Evolutionary conservation across 2,329 filamentous ascomycete genomes (phyloP).

Genomic region (Neopestalotiopsis sp.): DNA sequence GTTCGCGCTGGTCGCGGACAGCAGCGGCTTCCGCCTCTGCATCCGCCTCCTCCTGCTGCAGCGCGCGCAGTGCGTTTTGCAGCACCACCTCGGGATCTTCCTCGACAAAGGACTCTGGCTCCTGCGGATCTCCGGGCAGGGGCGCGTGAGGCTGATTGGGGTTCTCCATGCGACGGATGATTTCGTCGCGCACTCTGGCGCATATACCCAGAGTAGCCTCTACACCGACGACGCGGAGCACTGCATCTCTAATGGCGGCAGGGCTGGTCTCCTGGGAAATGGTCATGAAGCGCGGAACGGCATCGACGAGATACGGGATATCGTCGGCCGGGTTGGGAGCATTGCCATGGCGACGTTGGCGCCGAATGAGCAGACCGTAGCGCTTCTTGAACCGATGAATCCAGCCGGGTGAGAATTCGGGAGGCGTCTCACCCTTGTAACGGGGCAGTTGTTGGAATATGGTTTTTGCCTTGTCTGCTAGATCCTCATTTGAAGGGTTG

Average conservation of each 20-base stretch:
- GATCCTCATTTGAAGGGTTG: constrained; percentile 66
- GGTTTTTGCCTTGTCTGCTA: constrained; percentile 65
- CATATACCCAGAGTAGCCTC: constrained; percentile 60
- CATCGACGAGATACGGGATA: constrained; percentile 65
- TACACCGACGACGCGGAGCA: constrained; percentile 61
- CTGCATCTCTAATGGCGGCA: constrained; percentile 62
- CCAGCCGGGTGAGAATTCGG: constrained; percentile 69
- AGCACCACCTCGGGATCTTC: constrained; percentile 65
- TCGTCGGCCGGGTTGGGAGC: constrained; percentile 58
- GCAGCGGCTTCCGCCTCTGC: constrained; percentile 63
- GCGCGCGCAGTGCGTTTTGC: constrained; percentile 62
- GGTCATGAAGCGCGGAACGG: constrained; percentile 64
- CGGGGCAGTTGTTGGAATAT: constrained; percentile 64
- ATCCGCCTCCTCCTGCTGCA: constrained; percentile 64
- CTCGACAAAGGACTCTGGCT: constrained; percentile 41
- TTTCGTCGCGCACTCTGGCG: constrained; percentile 63
- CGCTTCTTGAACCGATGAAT: constrained; percentile 70
- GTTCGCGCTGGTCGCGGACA: constrained; percentile 58
- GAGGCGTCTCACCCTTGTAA: constrained; percentile 64
- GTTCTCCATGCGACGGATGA: constrained; percentile 50
- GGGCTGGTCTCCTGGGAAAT: constrained; percentile 65
- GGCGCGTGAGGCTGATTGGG: constrained; percentile 40
- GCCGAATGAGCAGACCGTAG: constrained; percentile 62
- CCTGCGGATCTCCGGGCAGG: constrained; percentile 28
- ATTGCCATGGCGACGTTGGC: constrained; percentile 59